Evolutionary conservation across 148 eudicot genomes (phyloP).

Genomic region (Bassia scoparia): DNA sequence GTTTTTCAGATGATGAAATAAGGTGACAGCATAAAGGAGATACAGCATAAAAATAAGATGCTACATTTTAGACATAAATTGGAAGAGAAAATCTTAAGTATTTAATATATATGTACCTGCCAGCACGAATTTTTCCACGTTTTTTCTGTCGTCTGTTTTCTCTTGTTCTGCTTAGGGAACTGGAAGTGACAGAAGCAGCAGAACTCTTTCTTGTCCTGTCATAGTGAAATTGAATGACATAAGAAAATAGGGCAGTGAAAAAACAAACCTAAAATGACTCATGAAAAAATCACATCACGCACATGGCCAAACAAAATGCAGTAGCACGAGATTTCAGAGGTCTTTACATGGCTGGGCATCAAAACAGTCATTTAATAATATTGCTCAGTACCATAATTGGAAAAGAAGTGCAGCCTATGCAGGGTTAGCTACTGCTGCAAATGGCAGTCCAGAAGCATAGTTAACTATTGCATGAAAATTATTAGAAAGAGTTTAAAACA

Average conservation of each 20-base stretch:
- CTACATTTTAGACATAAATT: constrained; percentile 6
- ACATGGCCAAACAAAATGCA: neutral
- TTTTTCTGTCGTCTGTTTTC: constrained; percentile 59
- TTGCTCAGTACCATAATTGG: neutral
- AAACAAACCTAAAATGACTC: constrained; percentile 5
- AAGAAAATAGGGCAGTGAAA: neutral
- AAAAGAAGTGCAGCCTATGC: too few species aligned
- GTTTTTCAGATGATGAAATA: neutral
- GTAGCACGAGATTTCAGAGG: neutral
- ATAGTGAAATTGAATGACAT: constrained; percentile 12
- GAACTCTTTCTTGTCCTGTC: constrained; percentile 70
- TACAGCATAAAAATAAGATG: neutral
- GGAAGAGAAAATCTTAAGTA: neutral
- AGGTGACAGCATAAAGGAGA: neutral
- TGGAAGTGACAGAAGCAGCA: constrained; percentile 60
- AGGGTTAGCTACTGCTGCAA: too few species aligned
- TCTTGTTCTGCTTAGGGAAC: constrained; percentile 62
- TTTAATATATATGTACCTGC: constrained; percentile 57
- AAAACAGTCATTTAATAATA: too few species aligned
- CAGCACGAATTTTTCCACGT: constrained; percentile 95
- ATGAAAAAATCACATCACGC: neutral
- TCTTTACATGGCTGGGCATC: too few species aligned
- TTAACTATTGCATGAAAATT: neutral
- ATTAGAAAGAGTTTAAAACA: neutral
- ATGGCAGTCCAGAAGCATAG: too few species aligned